Evolutionary conservation across 2,329 filamentous ascomycete genomes (phyloP).

Genomic region (Elsinoe arachidis): DNA sequence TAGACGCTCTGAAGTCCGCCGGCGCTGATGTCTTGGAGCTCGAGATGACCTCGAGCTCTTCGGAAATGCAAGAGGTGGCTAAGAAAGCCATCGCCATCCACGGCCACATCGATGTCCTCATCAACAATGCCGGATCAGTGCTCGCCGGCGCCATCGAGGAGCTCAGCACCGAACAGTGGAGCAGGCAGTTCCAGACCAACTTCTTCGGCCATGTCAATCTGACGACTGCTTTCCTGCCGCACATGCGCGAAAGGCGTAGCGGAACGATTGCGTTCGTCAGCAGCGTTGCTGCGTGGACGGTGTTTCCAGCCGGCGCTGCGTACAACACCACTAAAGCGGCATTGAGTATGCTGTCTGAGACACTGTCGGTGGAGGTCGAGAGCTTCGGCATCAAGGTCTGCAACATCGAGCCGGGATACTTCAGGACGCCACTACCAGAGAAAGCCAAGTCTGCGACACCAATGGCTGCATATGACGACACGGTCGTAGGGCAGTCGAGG

Average conservation of each 20-base stretch:
- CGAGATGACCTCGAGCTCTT: constrained; percentile 33
- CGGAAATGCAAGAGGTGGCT: constrained; percentile 30
- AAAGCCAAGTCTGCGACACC: neutral
- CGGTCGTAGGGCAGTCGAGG: constrained; percentile 28
- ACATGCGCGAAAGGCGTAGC: constrained; percentile 19
- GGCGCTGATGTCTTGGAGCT: constrained; percentile 21
- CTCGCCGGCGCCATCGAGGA: constrained; percentile 18
- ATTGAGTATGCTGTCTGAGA: constrained; percentile 38
- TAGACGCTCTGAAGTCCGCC: constrained; percentile 16
- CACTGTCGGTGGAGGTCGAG: constrained; percentile 36
- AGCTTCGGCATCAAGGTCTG: constrained; percentile 35
- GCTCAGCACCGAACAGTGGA: constrained; percentile 16
- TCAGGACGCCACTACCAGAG: constrained; percentile 44
- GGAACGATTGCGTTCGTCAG: constrained; percentile 30
- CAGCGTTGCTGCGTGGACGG: constrained; percentile 39
- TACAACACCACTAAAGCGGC: constrained; percentile 42
- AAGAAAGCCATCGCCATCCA: constrained; percentile 27
- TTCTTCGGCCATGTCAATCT: constrained; percentile 20
- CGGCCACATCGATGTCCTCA: constrained; percentile 32
- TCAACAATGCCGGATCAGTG: constrained; percentile 34
- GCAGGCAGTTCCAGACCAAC: constrained; percentile 19
- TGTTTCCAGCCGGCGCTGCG: constrained; percentile 28
- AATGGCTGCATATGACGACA: constrained; percentile 27
- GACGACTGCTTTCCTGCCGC: constrained; percentile 20
- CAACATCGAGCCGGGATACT: constrained; percentile 45